Evolutionary conservation across 2,329 filamentous ascomycete species (phyloP).

Genomic region (Botryotinia narcissicola): DNA sequence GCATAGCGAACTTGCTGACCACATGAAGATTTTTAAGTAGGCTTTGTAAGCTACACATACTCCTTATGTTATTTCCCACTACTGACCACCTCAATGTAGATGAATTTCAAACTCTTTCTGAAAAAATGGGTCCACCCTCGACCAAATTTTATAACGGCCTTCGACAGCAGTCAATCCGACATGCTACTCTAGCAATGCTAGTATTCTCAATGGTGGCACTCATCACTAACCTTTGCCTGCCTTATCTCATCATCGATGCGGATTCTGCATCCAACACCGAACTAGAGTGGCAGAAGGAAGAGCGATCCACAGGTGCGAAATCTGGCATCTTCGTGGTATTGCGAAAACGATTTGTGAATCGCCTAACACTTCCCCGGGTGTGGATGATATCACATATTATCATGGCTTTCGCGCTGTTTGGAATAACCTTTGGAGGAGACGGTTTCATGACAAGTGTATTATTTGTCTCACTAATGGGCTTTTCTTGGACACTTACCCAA

Average conservation of each 20-base stretch:
- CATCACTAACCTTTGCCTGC: background rate
- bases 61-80: background rate
- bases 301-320: background rate
- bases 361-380: background rate
- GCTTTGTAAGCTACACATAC: background rate
- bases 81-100: background rate
- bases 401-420: background rate
- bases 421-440: background rate
- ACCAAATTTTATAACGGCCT: background rate
- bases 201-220: background rate
- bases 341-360: background rate
- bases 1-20: background rate
- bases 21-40: background rate
- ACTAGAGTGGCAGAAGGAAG: background rate
- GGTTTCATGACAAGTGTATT: conserved; percentile 5
- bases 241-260: background rate
- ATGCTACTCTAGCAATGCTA: background rate
- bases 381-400: conserved; percentile 5
- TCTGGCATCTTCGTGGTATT: background rate
- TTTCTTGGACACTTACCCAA: background rate
- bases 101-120: background rate
- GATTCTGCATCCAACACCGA: background rate
- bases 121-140: background rate
- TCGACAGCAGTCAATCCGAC: background rate
- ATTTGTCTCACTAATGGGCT: background rate